A percentile compares a stretch with the other conserved stretches of the same genome.
Evolutionary conservation across 805 yeast genomes (phyloP).

Genomic region (Metschnikowia drakensbergensis): DNA sequence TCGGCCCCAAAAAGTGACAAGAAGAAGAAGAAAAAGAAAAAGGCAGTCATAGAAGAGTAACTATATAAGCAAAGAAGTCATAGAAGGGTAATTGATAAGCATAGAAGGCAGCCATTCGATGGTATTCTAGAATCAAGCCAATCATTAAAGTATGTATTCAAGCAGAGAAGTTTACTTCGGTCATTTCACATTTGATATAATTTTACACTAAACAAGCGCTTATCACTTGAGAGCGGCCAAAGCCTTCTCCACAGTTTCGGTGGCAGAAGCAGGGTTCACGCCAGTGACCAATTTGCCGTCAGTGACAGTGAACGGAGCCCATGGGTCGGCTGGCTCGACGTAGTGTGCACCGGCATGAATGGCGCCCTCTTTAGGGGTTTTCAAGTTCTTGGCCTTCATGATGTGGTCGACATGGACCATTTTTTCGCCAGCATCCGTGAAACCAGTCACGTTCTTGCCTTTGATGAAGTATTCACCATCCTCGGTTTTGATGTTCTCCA

Average conservation of each 20-base stretch:
- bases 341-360: constrained; percentile 38
- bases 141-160: no score
- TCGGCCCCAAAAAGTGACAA: constrained; percentile 16
- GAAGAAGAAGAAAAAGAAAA: constrained; percentile 36
- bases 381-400: constrained; percentile 23
- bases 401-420: constrained; percentile 19
- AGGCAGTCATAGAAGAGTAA: constrained; percentile 35
- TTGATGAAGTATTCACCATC: constrained; percentile 44
- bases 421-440: constrained; percentile 53
- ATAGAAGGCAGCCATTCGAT: no score
- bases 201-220: no score
- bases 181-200: no score
- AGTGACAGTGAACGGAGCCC: constrained; percentile 46
- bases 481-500: constrained; percentile 39
- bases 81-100: not conserved
- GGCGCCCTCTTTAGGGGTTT: constrained; percentile 38
- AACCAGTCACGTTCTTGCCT: constrained; percentile 59
- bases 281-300: constrained; percentile 67
- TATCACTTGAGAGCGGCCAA: constrained; percentile 11
- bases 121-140: no score
- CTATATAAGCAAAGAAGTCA: not conserved
- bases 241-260: constrained; percentile 44
- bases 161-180: no score
- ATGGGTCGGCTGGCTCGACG: constrained; percentile 47
- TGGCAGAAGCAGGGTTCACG: constrained; percentile 58